A percentile compares a stretch with the other conserved stretches of the same genome.
Evolutionary conservation across 139 green algal species (phyloP).

Genomic region (Monoraphidium neglectum): DNA sequence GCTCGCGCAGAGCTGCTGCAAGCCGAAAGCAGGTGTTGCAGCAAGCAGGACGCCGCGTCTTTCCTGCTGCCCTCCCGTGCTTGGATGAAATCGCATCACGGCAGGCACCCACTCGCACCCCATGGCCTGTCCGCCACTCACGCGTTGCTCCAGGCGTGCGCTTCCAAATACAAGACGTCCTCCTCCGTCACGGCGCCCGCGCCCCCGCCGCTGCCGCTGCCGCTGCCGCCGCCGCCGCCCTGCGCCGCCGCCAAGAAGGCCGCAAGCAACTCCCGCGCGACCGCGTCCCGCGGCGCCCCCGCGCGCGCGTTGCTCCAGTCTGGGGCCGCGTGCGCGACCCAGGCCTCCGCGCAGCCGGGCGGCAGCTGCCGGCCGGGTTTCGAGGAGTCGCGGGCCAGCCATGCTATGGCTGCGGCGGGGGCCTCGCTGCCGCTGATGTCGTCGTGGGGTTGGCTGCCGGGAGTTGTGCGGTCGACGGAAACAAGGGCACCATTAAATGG

Average conservation of each 20-base stretch:
- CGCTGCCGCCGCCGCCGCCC: neutral
- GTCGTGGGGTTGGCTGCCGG: neutral
- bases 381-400: constrained; percentile 17
- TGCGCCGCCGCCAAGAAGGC: constrained; percentile 7
- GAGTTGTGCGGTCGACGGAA: no score
- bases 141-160: constrained; percentile 24
- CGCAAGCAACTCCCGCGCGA: constrained; percentile 4
- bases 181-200: neutral
- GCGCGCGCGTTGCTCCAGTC: constrained; percentile 14
- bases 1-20: no score
- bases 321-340: constrained; percentile 18
- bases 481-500: constrained; percentile 24
- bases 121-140: no score
- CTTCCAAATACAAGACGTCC: constrained; percentile 21
- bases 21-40: no score
- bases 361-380: constrained; percentile 20
- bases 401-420: constrained; percentile 2
- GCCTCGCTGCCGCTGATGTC: neutral
- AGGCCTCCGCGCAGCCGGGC: constrained; percentile 13
- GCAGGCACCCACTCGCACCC: no score
- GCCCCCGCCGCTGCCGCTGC: no score
- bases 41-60: no score
- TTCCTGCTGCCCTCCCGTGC: no score
- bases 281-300: neutral
- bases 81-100: no score